These are phyloP conservation scores for Emericellopsis cladophorae DNA, from an alignment of 2,329 filamentous ascomycete genomes.

Conservation along the genomic window DNA sequence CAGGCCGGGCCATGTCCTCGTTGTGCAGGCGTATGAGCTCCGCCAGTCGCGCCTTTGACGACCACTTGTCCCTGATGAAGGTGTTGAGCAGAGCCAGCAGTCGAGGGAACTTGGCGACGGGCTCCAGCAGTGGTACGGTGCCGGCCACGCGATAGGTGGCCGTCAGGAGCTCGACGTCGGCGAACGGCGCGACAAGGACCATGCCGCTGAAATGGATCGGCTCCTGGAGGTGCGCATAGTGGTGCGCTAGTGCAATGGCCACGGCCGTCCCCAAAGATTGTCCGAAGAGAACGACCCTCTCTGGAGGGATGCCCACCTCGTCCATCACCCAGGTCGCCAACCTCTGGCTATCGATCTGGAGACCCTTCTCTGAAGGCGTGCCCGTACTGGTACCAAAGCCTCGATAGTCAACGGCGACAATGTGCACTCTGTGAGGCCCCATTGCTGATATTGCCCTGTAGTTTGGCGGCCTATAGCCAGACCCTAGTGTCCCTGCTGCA, in stretches of 20 bases:
- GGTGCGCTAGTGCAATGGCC: conserved; percentile 13
- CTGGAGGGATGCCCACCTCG: conserved; percentile 35
- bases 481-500: conserved; percentile 41
- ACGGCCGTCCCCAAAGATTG: conserved; percentile 46
- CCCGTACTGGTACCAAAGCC: conserved; percentile 44
- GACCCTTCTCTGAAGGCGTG: conserved; percentile 38
- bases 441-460: conserved; percentile 42
- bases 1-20: conserved; percentile 32
- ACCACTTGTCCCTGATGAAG: conserved; percentile 37
- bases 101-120: conserved; percentile 31
- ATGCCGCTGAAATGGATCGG: conserved; percentile 38
- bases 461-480: conserved; percentile 38
- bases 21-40: conserved; percentile 27
- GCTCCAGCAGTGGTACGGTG: conserved; percentile 38
- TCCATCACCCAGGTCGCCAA: conserved; percentile 41
- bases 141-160: conserved; percentile 45
- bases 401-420: conserved; percentile 47
- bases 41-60: conserved; percentile 33
- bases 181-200: conserved; percentile 44
- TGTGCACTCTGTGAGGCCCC: conserved; percentile 38
- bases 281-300: conserved; percentile 43
- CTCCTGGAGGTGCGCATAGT: conserved; percentile 12
- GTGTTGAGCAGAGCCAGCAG: conserved; percentile 30
- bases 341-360: conserved; percentile 38
- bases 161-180: conserved; percentile 37